These are phyloP conservation scores for Termitomyces titanicus DNA, from an alignment of 768 basidiomycete species.

Conservation along the genomic window DNA sequence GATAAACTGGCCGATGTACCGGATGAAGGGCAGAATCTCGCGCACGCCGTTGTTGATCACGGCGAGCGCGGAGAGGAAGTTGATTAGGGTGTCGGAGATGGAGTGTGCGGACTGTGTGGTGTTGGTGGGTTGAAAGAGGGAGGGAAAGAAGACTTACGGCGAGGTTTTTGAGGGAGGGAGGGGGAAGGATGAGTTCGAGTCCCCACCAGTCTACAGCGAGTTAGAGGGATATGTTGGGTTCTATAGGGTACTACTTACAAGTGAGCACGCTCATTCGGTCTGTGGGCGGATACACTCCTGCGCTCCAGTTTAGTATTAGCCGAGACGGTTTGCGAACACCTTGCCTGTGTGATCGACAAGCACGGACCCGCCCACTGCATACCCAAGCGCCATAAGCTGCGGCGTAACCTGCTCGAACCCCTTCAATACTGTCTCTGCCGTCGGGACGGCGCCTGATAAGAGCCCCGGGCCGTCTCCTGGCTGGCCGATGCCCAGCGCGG, in stretches of 20 bases:
- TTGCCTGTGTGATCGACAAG: conserved; percentile 65
- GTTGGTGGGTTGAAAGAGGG: conserved; percentile 36
- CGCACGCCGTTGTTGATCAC: conserved; percentile 70
- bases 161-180: conserved; percentile 61
- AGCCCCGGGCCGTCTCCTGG: conserved; percentile 66
- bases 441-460: conserved; percentile 73
- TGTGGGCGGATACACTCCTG: conserved; percentile 65
- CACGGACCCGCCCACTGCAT: conserved; percentile 64
- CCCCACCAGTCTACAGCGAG: conserved; percentile 82
- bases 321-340: conserved; percentile 2
- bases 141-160: conserved; percentile 34
- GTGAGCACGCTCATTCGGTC: conserved; percentile 79
- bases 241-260: conserved; percentile 44
- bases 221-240: background rate
- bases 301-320: background rate
- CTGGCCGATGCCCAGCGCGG: conserved; percentile 70
- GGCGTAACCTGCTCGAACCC: conserved; percentile 73
- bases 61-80: conserved; percentile 71
- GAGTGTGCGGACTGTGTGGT: conserved; percentile 34
- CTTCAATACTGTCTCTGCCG: conserved; percentile 63
- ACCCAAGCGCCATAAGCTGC: conserved; percentile 74
- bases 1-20: conserved; percentile 76
- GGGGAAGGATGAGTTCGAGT: conserved; percentile 72
- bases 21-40: conserved; percentile 81
- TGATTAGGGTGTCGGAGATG: conserved; percentile 59